These are phyloP conservation scores for Vitis vinifera DNA, from an alignment of 164 flowering plant species.

Conservation along the genomic window ASM3070453v1 NC_081805.1:6356001-6356500, in stretches of 20 bases:
- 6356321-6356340: conserved; percentile 67
- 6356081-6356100: too few relatives aligned
- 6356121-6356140: too few relatives aligned
- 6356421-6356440: conserved; percentile 38
- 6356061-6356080: too few relatives aligned
- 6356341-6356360: conserved; percentile 75
- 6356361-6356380: conserved; percentile 86
- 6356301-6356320: conserved; percentile 76
- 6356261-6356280: conserved; percentile 77
- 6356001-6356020: too few relatives aligned
- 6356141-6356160: too few relatives aligned
- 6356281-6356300: conserved; percentile 82
- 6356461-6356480: too few relatives aligned
- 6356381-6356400: conserved; percentile 84
- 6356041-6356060: too few relatives aligned
- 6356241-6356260: conserved; percentile 72
- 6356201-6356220: background rate
- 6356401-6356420: conserved; percentile 78
- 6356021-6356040: too few relatives aligned
- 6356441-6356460: conserved; percentile 21
- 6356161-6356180: background rate
- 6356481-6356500: too few relatives aligned
- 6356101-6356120: too few relatives aligned
- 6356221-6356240: conserved; percentile 85
- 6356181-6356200: background rate